Evolutionary conservation across 345 rosid genomes (phyloP).

Genomic region (Arabidopsis thaliana): TAIR10.1 NC_003075.7:14960501-14961000

Average conservation of each 20-base stretch:
- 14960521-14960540: not conserved
- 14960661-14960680: not conserved
- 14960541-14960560: not conserved
- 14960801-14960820: constrained; percentile 40
- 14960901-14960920: constrained; percentile 63
- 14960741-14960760: constrained; percentile 72
- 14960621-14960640: not conserved
- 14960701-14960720: constrained; percentile 19
- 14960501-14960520: not conserved
- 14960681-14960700: not conserved
- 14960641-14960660: constrained; percentile 25
- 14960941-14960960: constrained; percentile 51
- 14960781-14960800: constrained; percentile 43
- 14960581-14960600: not conserved
- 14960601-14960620: not conserved
- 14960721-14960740: constrained; percentile 26
- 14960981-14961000: constrained; percentile 71
- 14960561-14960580: not conserved
- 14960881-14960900: constrained; percentile 46
- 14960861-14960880: constrained; percentile 40
- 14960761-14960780: constrained; percentile 49
- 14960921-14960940: constrained; percentile 43
- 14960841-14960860: constrained; percentile 37
- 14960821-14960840: constrained; percentile 57
- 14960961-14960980: constrained; percentile 53